Evolutionary conservation across 148 eudicot species (phyloP).

Genomic region (Linanthus parryae): DNA sequence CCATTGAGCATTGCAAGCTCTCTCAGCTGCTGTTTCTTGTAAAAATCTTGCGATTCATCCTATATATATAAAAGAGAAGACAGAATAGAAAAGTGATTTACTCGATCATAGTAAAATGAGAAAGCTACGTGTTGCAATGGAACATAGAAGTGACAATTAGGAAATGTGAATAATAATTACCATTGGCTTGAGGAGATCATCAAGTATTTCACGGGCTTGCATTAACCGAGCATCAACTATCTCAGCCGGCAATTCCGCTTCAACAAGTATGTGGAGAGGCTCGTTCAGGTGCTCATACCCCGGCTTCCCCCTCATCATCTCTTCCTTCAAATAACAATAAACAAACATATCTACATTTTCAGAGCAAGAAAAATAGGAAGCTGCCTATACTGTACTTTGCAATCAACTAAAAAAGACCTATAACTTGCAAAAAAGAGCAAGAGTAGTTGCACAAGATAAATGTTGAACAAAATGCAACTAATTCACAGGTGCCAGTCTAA

Average conservation of each 20-base stretch:
- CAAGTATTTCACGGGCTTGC: conserved; percentile 97
- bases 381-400: background rate
- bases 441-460: too few relatives aligned
- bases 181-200: conserved; percentile 95
- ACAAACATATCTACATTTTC: background rate
- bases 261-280: conserved; percentile 93
- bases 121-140: background rate
- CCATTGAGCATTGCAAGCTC: conserved; percentile 94
- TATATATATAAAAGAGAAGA: conserved; percentile 15
- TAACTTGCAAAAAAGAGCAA: background rate
- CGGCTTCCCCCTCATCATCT: conserved; percentile 95
- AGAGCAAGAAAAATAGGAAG: conserved; percentile 1
- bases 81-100: background rate
- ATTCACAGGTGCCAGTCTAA: too few relatives aligned
- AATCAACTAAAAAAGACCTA: background rate
- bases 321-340: conserved; percentile 52
- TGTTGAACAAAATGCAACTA: too few relatives aligned
- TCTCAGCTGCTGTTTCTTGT: conserved; percentile 89
- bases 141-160: background rate
- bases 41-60: conserved; percentile 95
- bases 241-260: conserved; percentile 93
- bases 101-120: background rate
- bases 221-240: conserved; percentile 78
- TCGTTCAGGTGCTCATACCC: conserved; percentile 97
- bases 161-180: conserved; percentile 28